Conservation (phyloP, 2,329 filamentous ascomycete genomes). For the Didymella keratinophila region DNA sequence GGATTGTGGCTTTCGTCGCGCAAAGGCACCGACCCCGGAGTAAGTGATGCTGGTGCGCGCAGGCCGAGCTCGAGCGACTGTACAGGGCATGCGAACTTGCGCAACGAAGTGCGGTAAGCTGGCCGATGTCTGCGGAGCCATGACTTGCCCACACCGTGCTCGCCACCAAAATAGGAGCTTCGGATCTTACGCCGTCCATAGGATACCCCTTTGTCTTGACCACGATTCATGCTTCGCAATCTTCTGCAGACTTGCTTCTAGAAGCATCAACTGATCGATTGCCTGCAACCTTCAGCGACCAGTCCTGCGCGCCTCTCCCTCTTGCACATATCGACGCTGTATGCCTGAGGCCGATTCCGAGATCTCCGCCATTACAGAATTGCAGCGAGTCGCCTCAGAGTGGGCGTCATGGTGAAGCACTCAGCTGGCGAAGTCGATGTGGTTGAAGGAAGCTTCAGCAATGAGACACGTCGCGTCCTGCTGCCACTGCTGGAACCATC, state of each 20-base stretch:
- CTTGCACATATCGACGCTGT: background rate
- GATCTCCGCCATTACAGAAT: background rate
- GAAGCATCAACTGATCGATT: too few species aligned
- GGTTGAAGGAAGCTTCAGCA: background rate
- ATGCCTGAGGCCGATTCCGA: background rate
- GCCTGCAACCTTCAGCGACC: background rate
- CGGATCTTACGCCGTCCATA: background rate
- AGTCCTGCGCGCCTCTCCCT: background rate
- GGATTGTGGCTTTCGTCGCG: background rate
- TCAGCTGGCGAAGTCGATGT: too few species aligned
- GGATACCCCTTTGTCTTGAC: background rate
- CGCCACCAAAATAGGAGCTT: background rate
- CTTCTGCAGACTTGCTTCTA: too few species aligned
- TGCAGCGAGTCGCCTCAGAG: background rate
- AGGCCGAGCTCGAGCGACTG: background rate
- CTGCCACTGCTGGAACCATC: background rate
- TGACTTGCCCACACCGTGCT: background rate
- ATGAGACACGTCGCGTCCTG: background rate
- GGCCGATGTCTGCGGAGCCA: background rate
- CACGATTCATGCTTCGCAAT: background rate
- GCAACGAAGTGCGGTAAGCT: background rate
- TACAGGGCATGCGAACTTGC: background rate
- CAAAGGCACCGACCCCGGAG: background rate
- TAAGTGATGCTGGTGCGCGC: background rate
- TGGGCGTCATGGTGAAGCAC: background rate